Base-by-base conservation (phyloP, 331 rosid species). In the Pyracantha coccinea region DNA sequence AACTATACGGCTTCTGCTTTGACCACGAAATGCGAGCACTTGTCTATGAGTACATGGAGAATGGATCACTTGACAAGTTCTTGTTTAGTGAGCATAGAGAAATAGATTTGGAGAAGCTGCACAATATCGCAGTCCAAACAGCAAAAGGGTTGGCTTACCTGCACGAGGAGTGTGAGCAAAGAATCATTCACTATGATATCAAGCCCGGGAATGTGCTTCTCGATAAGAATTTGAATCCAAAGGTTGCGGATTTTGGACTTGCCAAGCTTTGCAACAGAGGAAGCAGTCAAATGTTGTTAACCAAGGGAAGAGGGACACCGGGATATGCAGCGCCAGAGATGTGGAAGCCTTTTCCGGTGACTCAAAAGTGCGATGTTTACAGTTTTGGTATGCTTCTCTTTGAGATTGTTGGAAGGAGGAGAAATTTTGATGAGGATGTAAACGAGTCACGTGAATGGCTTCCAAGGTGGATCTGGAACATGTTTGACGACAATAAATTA, bases 1-100 rank as follows among this genome's bases (percentile, higher is more conserved):
- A 73, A 54, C 88, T 84, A 19, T 80, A 59, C 58, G 90, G 95
- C 17, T 89, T 89, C 55, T 84, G 91, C 71, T 70, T 84, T 67
- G 84, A 78, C 73, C 54, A 67, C 1, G 28, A 61, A 41, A 41
- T 50, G 55, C 20, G 4, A 1, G 20, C 20, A 16, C 55, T 50
- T 50, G 55, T 50, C 55, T 50, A 50, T 50, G 55, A 50, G 55
- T 50, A 16, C 55, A 50, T 50, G 55, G 20, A 50, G 55, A 50
- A 50, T 16, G 55, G 55, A 50, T 50, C 20, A 50, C 55, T 50
- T 50, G 55, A 50, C 55, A 6, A 50, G 55, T 50, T 50, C 55
- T 50, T 50, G 55, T 50, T 50, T 50, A 50, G 20, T 16, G 20
- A 50, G 55, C 55, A 50, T 50, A 16, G 20, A 50, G 55, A 50